Percentiles rank a stretch among this genome's conserved stretches.
Conservation (phyloP, 2,329 filamentous ascomycete genomes). For the Penicillium sp. region DNA sequence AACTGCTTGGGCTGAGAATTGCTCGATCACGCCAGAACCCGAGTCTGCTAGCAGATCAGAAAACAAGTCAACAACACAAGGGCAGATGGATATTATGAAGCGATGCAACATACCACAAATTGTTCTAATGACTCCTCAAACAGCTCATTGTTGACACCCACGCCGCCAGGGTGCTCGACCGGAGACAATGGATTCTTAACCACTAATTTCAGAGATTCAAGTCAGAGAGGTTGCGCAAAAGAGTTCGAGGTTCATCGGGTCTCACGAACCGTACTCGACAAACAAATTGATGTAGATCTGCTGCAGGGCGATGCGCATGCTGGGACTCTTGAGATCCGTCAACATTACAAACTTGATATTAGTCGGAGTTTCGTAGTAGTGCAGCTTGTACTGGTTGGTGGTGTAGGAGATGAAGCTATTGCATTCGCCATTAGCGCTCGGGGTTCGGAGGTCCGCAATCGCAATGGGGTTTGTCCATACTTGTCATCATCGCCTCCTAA, state of each 20-base stretch:
- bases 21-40: slow-evolving; percentile 30
- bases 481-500: slow-evolving; percentile 87
- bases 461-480: slow-evolving; percentile 34
- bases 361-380: slow-evolving; percentile 97
- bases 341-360: slow-evolving; percentile 96
- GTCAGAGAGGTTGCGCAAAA: slow-evolving; percentile 7
- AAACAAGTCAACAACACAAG: slow-evolving; percentile 12
- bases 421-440: neutral
- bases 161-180: slow-evolving; percentile 60
- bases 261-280: slow-evolving; percentile 73
- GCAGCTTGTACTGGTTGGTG: slow-evolving; percentile 93
- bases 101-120: slow-evolving; percentile 46
- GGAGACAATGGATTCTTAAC: slow-evolving; percentile 66
- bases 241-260: neutral
- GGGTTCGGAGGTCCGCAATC: neutral
- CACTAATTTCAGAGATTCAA: slow-evolving; percentile 40
- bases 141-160: slow-evolving; percentile 65
- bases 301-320: slow-evolving; percentile 90
- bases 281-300: slow-evolving; percentile 99
- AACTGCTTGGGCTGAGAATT: neutral
- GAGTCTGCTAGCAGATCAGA: slow-evolving; percentile 31
- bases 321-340: slow-evolving; percentile 83
- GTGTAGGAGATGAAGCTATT: slow-evolving; percentile 85
- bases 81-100: neutral
- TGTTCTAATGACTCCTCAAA: slow-evolving; percentile 60